These are phyloP conservation scores for Cyathus striatus DNA, from an alignment of 768 basidiomycete species.

Conservation along the genomic window DNA sequence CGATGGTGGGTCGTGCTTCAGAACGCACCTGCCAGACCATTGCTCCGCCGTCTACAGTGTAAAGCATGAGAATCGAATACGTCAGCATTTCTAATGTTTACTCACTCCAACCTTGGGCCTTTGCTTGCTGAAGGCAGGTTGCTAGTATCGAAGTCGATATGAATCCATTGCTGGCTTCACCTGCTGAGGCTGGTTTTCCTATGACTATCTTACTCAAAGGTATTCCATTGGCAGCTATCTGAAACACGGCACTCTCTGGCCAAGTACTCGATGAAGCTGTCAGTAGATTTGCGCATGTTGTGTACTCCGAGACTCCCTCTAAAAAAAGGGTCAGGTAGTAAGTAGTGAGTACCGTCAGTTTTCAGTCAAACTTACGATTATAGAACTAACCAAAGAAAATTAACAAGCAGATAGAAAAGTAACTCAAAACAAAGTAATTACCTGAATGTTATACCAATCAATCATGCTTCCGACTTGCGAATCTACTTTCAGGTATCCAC, in stretches of 20 bases:
- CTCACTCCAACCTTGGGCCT: constrained; percentile 62
- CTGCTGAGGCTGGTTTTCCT: constrained; percentile 58
- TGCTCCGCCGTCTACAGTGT: constrained; percentile 26
- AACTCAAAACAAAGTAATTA: too few species aligned
- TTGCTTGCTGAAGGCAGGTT: constrained; percentile 55
- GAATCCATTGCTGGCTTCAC: constrained; percentile 57
- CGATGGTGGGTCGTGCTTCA: too few species aligned
- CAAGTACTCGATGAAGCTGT: constrained; percentile 52
- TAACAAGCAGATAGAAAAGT: too few species aligned
- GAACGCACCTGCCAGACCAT: constrained; percentile 39
- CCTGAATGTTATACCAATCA: constrained; percentile 61
- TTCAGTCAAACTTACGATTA: constrained; percentile 41
- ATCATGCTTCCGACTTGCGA: constrained; percentile 50
- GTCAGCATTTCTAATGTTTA: too few species aligned
- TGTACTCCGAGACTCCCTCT: constrained; percentile 64
- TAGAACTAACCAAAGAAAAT: constrained; percentile 41
- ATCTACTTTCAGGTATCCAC: constrained; percentile 55
- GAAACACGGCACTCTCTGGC: constrained; percentile 58
- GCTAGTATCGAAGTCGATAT: constrained; percentile 54
- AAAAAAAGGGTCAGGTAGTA: too few species aligned
- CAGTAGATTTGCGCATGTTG: constrained; percentile 56
- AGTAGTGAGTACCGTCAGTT: too few species aligned
- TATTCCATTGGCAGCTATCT: constrained; percentile 56
- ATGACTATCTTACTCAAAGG: constrained; percentile 64
- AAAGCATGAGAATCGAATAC: too few species aligned